Evolutionary conservation across 768 basidiomycete genomes (phyloP).

Genomic region (Daedaleopsis nitida): DNA sequence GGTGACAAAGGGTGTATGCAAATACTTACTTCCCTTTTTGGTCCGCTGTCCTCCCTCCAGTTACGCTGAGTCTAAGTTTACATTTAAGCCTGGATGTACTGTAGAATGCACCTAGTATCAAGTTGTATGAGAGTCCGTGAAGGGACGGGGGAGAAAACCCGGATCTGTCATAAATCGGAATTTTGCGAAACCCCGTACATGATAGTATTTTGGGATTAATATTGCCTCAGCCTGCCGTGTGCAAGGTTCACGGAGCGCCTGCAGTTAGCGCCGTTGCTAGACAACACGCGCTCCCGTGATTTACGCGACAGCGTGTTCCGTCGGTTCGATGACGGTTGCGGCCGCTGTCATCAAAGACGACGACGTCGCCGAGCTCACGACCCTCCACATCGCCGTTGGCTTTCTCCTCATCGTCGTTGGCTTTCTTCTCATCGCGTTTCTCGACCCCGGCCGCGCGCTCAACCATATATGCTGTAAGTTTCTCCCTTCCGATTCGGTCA

Average conservation of each 20-base stretch:
- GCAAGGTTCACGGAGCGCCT: background rate
- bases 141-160: too few relatives aligned
- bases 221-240: too few relatives aligned
- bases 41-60: too few relatives aligned
- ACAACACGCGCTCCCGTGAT: conserved; percentile 17
- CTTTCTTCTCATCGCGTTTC: conserved; percentile 11
- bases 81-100: too few relatives aligned
- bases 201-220: too few relatives aligned
- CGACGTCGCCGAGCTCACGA: conserved; percentile 11
- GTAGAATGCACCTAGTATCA: too few relatives aligned
- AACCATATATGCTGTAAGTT: conserved; percentile 18
- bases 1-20: too few relatives aligned
- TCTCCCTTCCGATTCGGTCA: background rate
- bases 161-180: too few relatives aligned
- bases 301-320: conserved; percentile 11
- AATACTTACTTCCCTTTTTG: too few relatives aligned
- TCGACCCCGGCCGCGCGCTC: conserved; percentile 8
- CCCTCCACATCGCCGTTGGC: conserved; percentile 13
- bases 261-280: conserved; percentile 11
- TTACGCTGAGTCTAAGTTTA: too few relatives aligned
- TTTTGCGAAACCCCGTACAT: too few relatives aligned
- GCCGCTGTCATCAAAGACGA: conserved; percentile 9
- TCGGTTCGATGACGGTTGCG: conserved; percentile 1
- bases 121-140: too few relatives aligned
- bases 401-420: conserved; percentile 11